Evolutionary conservation across 2,329 filamentous ascomycete species (phyloP).

Genomic region (Hymenoscyphus scutula): DNA sequence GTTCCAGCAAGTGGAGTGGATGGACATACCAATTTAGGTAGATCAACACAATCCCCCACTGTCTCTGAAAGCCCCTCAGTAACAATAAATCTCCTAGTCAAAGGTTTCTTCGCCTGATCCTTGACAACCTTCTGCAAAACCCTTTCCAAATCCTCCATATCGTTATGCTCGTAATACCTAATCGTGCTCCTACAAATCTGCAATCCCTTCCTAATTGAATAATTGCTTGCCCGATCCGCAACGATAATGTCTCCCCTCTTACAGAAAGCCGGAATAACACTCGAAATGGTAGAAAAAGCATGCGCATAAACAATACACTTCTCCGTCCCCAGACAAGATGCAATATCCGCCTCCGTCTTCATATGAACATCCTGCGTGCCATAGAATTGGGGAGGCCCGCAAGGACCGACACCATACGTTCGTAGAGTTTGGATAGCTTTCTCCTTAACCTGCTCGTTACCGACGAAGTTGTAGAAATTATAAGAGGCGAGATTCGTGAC

Average conservation of each 20-base stretch:
- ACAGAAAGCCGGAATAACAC: constrained; percentile 93
- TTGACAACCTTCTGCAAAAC: constrained; percentile 82
- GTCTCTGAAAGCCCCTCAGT: constrained; percentile 94
- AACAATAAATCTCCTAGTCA: constrained; percentile 92
- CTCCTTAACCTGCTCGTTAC: constrained; percentile 88
- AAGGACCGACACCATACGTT: constrained; percentile 94
- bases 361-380: constrained; percentile 98
- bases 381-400: constrained; percentile 96
- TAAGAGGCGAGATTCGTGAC: constrained; percentile 92
- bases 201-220: constrained; percentile 88
- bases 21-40: constrained; percentile 74
- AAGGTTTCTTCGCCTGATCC: constrained; percentile 77
- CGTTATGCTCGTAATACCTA: constrained; percentile 92
- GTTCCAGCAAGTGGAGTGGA: not conserved
- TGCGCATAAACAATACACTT: constrained; percentile 95
- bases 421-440: constrained; percentile 92
- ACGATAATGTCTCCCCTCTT: constrained; percentile 98
- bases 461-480: constrained; percentile 97
- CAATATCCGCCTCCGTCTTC: constrained; percentile 93
- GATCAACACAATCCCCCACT: constrained; percentile 76
- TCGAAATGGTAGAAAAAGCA: constrained; percentile 94
- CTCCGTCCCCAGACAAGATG: constrained; percentile 81
- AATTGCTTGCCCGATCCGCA: constrained; percentile 90
- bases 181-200: constrained; percentile 91
- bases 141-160: constrained; percentile 88